phyloP scores from a whole-genome alignment of 441 rosid species.

The Pelargonium cotyledonis region DNA sequence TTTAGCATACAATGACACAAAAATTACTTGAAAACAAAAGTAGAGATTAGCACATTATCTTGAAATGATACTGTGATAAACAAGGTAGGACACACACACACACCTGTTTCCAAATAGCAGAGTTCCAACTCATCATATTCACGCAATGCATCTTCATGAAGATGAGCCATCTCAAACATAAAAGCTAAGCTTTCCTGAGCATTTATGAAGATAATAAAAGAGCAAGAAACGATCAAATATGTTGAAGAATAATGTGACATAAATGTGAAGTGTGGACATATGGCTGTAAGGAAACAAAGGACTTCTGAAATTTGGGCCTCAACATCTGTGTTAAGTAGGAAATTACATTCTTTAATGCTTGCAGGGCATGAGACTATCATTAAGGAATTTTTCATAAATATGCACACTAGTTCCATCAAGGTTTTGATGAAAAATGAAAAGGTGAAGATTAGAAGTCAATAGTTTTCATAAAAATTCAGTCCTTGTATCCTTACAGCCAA shows the following conservation, averaged over 20 bases:
- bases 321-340: constrained; percentile 11
- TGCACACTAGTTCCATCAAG: constrained; percentile 11
- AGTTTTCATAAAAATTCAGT: constrained; percentile 14
- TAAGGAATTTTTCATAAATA: constrained; percentile 11
- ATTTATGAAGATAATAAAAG: constrained; percentile 17
- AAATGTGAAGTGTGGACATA: constrained; percentile 3
- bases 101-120: constrained; percentile 93
- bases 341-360: neutral
- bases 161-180: constrained; percentile 97
- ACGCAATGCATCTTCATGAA: constrained; percentile 91
- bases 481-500: constrained; percentile 18
- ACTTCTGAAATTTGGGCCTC: constrained; percentile 16
- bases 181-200: constrained; percentile 98
- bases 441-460: neutral
- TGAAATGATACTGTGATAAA: neutral
- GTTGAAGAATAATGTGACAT: constrained; percentile 18
- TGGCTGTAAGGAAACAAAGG: constrained; percentile 18
- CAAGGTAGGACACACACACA: constrained; percentile 19
- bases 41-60: neutral
- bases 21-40: neutral
- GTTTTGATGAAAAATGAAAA: constrained; percentile 11
- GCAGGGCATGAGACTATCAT: constrained; percentile 8
- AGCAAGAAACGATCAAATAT: constrained; percentile 13
- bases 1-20: neutral
- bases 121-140: constrained; percentile 97